A percentile compares a stretch with the other conserved stretches of the same genome.
Evolutionary conservation across 169 alveolate genomes (phyloP).

Genomic region (Toxoplasma gondii): DNA sequence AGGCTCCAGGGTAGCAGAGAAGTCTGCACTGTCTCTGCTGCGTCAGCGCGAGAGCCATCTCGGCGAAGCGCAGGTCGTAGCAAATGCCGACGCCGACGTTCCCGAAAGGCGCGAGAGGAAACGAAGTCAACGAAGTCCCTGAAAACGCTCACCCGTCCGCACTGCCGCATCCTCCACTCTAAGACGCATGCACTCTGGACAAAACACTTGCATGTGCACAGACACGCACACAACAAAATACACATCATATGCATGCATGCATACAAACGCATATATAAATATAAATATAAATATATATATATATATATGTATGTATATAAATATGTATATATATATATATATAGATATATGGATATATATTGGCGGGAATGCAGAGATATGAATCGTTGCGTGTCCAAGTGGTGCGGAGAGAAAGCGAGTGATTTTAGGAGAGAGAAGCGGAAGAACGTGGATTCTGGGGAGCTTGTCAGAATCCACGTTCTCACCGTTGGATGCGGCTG

Average conservation of each 20-base stretch:
- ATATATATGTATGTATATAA: too few species aligned
- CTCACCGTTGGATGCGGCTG: too few species aligned
- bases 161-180: too few species aligned
- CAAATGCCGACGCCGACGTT: conserved; percentile 90
- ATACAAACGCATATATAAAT: neutral
- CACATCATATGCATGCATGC: neutral
- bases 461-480: too few species aligned
- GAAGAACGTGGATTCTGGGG: too few species aligned
- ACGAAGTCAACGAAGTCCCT: conserved; percentile 52
- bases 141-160: conserved; percentile 77
- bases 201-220: neutral
- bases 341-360: too few species aligned
- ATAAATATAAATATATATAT: neutral
- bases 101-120: conserved; percentile 28
- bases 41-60: conserved; percentile 80
- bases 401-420: too few species aligned
- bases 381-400: too few species aligned
- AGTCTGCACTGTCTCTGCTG: conserved; percentile 81
- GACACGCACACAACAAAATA: neutral
- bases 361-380: too few species aligned
- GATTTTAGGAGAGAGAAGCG: too few species aligned
- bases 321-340: too few species aligned
- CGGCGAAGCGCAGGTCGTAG: conserved; percentile 92
- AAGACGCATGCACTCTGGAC: conserved; percentile 50
- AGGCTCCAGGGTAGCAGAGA: conserved; percentile 87